phyloP scores from a whole-genome alignment of 2,329 filamentous ascomycete species.

The Chaetoscypha palmicola region DNA sequence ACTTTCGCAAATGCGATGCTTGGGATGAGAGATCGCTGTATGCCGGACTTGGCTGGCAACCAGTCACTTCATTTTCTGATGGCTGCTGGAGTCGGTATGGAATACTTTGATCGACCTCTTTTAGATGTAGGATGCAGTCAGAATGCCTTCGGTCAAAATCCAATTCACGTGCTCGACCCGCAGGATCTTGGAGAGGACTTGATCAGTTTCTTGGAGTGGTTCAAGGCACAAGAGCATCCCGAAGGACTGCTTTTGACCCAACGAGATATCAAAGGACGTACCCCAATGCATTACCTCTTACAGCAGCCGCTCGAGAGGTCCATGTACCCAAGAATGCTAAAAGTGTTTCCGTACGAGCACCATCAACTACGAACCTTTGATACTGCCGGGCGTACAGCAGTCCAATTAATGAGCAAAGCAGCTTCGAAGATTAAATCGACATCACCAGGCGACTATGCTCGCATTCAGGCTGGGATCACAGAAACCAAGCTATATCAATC shows the following conservation, averaged over 20 bases:
- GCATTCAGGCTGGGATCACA: constrained; percentile 18
- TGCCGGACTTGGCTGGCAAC: constrained; percentile 21
- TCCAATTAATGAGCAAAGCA: constrained; percentile 19
- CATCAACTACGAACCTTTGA: constrained; percentile 21
- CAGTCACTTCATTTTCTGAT: constrained; percentile 20
- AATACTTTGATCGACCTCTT: constrained; percentile 15
- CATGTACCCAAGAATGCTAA: constrained; percentile 17
- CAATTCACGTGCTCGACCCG: constrained; percentile 14
- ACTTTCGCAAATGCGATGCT: constrained; percentile 14
- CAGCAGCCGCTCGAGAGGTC: constrained; percentile 16
- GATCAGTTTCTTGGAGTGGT: constrained; percentile 18
- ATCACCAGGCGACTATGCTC: constrained; percentile 12
- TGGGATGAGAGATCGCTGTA: constrained; percentile 8
- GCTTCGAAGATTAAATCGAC: constrained; percentile 12
- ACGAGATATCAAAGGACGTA: constrained; percentile 21
- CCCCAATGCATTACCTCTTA: constrained; percentile 21
- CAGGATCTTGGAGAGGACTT: constrained; percentile 17
- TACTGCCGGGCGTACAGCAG: constrained; percentile 13
- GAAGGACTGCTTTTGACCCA: constrained; percentile 19
- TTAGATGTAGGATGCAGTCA: constrained; percentile 8
- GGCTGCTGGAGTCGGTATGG: constrained; percentile 20
- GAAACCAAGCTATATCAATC: constrained; percentile 16
- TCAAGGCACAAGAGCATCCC: constrained; percentile 14
- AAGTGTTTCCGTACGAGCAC: constrained; percentile 18
- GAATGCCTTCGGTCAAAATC: constrained; percentile 22